These are phyloP conservation scores for Nitzschia sp. DNA, from an alignment of 108 stramenopile genomes.

Conservation along the genomic window DNA sequence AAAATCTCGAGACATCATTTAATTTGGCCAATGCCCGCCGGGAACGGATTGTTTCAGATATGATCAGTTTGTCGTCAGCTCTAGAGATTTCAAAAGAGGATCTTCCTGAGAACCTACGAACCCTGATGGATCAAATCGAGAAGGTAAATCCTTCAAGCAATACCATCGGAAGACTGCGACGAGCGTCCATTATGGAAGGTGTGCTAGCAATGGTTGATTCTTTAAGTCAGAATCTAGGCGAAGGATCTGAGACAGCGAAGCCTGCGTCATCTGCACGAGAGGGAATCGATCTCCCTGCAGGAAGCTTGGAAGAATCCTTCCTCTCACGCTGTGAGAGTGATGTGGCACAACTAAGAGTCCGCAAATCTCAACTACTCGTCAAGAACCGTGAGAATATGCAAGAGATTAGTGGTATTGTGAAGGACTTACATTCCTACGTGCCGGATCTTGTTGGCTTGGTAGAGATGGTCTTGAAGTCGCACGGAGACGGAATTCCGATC, in stretches of 20 bases:
- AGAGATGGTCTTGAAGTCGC: neutral
- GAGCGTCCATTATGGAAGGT: neutral
- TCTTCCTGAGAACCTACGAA: conserved; percentile 12
- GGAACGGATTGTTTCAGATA: conserved; percentile 33
- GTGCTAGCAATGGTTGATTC: conserved; percentile 6
- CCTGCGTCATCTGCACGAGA: neutral
- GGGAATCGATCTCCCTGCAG: conserved; percentile 2
- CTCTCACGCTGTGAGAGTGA: conserved; percentile 59
- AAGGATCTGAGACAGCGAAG: neutral
- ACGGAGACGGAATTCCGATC: neutral
- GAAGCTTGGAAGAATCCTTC: conserved; percentile 25
- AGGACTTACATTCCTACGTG: conserved; percentile 56
- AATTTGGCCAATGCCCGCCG: conserved; percentile 36
- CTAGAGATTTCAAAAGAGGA: conserved; percentile 21
- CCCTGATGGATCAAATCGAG: conserved; percentile 14
- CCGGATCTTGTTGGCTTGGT: conserved; percentile 40
- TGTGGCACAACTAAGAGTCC: conserved; percentile 50
- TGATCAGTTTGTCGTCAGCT: conserved; percentile 16
- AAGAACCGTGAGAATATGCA: conserved; percentile 40
- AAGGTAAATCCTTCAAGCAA: neutral
- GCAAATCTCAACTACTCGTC: conserved; percentile 57
- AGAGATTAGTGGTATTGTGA: conserved; percentile 23
- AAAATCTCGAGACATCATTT: conserved; percentile 35
- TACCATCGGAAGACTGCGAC: neutral
- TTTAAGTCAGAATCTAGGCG: neutral